phyloP scores from a whole-genome alignment of 352 stramenopile species.

The Phytophthora pinifolia region DNA sequence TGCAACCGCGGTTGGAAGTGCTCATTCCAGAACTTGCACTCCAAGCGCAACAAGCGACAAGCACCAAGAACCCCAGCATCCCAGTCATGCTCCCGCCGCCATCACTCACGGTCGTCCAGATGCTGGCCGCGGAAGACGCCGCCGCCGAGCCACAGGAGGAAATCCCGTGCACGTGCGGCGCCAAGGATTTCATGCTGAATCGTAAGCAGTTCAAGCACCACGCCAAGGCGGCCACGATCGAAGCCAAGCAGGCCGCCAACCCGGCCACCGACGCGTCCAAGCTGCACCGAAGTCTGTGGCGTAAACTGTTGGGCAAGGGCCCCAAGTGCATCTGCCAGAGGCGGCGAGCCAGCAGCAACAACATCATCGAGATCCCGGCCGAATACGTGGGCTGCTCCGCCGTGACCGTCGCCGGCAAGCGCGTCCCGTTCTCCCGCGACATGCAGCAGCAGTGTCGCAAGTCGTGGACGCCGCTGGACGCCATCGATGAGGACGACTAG shows the following conservation, averaged over 20 bases:
- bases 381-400: slow-evolving; percentile 45
- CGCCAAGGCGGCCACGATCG: slow-evolving; percentile 5
- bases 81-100: slow-evolving; percentile 23
- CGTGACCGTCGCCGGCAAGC: slow-evolving; percentile 51
- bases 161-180: slow-evolving; percentile 39
- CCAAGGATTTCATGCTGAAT: slow-evolving; percentile 32
- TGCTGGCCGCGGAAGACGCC: slow-evolving; percentile 9
- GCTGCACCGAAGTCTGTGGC: slow-evolving; percentile 55
- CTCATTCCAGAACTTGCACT: slow-evolving; percentile 25
- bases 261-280: slow-evolving; percentile 11
- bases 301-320: slow-evolving; percentile 52
- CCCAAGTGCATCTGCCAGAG: slow-evolving; percentile 56
- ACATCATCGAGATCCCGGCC: slow-evolving; percentile 40
- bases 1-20: not conserved
- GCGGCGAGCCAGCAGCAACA: not conserved
- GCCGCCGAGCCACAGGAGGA: not conserved
- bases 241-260: slow-evolving; percentile 30
- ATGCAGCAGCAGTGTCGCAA: slow-evolving; percentile 46
- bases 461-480: slow-evolving; percentile 46
- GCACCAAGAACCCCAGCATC: not conserved
- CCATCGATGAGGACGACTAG: slow-evolving; percentile 46
- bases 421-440: slow-evolving; percentile 51
- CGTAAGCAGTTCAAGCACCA: slow-evolving; percentile 21
- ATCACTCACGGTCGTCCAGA: slow-evolving; percentile 24
- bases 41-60: slow-evolving; percentile 18